phyloP scores from a whole-genome alignment of 2,329 filamentous ascomycete genomes.

The Ophiostoma australiae region DNA sequence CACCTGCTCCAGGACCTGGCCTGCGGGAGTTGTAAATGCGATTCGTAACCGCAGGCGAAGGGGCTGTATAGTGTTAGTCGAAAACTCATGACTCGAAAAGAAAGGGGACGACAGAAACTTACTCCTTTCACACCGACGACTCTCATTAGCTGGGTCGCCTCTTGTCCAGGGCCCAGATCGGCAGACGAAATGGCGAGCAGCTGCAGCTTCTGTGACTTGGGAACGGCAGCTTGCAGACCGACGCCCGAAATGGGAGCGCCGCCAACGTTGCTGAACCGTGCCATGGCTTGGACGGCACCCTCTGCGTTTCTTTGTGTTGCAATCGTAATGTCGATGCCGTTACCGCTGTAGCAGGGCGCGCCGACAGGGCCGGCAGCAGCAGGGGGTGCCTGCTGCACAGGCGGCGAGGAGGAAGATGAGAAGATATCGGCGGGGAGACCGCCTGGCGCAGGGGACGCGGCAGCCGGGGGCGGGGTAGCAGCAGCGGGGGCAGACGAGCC shows the following conservation, averaged over 20 bases:
- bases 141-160: constrained; percentile 88
- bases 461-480: constrained; percentile 39
- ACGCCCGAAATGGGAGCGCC: constrained; percentile 65
- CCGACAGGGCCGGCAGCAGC: constrained; percentile 47
- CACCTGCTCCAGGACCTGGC: constrained; percentile 80
- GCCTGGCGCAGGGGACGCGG: constrained; percentile 36
- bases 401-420: constrained; percentile 45
- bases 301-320: constrained; percentile 78
- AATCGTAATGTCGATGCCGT: constrained; percentile 75
- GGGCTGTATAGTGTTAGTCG: constrained; percentile 49
- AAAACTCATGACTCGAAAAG: neutral
- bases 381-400: constrained; percentile 34
- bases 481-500: constrained; percentile 35
- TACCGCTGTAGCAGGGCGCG: constrained; percentile 77
- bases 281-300: constrained; percentile 72
- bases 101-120: constrained; percentile 46
- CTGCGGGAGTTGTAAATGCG: constrained; percentile 66
- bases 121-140: constrained; percentile 81
- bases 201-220: constrained; percentile 92
- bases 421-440: constrained; percentile 45
- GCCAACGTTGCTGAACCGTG: constrained; percentile 75
- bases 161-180: constrained; percentile 69
- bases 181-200: constrained; percentile 81
- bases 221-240: constrained; percentile 87
- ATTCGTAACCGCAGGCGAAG: constrained; percentile 83